Conservation (phyloP, 495 filamentous ascomycete genomes). For the Halenospora varia region DNA sequence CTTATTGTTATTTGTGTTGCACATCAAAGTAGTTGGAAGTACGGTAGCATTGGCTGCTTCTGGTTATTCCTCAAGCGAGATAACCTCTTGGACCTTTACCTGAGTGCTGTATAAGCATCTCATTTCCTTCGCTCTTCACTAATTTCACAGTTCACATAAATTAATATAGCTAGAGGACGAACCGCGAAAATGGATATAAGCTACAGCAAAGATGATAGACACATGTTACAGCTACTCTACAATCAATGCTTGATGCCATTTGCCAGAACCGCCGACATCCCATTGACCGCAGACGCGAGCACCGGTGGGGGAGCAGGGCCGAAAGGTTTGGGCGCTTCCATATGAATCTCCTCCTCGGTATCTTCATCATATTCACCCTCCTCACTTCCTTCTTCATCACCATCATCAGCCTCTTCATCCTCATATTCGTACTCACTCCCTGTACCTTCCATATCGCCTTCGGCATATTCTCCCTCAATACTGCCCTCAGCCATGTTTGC, state of each 20-base stretch:
- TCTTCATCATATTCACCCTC: constrained; percentile 62
- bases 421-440: constrained; percentile 65
- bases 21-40: no score
- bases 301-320: constrained; percentile 54
- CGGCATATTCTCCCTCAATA: constrained; percentile 39
- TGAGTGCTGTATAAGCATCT: no score
- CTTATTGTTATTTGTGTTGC: no score
- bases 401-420: constrained; percentile 73
- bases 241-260: constrained; percentile 39
- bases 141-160: no score
- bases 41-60: no score
- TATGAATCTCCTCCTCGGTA: constrained; percentile 51
- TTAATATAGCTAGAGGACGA: no score
- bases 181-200: no score
- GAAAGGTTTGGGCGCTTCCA: constrained; percentile 46
- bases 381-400: constrained; percentile 56
- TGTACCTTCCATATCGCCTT: constrained; percentile 66
- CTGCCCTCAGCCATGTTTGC: constrained; percentile 51
- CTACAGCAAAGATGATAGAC: no score
- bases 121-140: no score
- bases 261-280: constrained; percentile 26
- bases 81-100: no score
- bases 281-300: constrained; percentile 42
- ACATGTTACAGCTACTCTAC: neutral
- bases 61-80: no score